Conservation (phyloP, 129 eudicot genomes). For the Calendula officinalis region DNA sequence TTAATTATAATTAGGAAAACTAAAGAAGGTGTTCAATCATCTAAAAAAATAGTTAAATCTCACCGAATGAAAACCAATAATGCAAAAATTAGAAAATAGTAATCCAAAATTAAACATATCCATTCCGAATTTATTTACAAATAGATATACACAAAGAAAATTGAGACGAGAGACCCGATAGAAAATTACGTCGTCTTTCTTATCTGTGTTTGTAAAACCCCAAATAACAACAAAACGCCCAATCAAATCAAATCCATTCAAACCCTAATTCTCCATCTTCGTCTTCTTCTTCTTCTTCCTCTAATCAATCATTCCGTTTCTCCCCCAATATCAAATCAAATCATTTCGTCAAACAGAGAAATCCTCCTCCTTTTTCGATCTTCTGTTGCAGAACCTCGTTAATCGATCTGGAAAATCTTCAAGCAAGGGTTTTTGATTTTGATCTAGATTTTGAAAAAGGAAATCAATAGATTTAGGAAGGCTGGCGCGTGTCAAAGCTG, state of each 20-base stretch:
- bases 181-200: conserved; percentile 25
- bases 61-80: neutral
- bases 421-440: conserved; percentile 21
- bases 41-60: neutral
- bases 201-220: conserved; percentile 37
- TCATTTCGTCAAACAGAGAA: neutral
- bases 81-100: neutral
- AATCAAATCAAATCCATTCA: conserved; percentile 5
- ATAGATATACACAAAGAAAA: neutral
- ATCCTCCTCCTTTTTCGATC: neutral
- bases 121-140: neutral
- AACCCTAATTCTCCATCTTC: conserved; percentile 29
- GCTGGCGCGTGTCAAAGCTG: conserved; percentile 52
- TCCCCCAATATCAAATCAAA: neutral
- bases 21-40: too few species aligned
- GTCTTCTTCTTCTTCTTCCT: neutral
- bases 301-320: conserved; percentile 12
- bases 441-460: neutral
- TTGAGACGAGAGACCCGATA: conserved; percentile 1
- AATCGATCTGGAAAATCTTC: conserved; percentile 12
- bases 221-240: conserved; percentile 20
- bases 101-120: neutral
- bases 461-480: conserved; percentile 31
- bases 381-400: conserved; percentile 4
- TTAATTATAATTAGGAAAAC: too few species aligned